A percentile compares a stretch with the other conserved stretches of the same genome.
These are phyloP conservation scores for Pisolithus albus DNA, from an alignment of 768 basidiomycete species.

Conservation along the genomic window DNA sequence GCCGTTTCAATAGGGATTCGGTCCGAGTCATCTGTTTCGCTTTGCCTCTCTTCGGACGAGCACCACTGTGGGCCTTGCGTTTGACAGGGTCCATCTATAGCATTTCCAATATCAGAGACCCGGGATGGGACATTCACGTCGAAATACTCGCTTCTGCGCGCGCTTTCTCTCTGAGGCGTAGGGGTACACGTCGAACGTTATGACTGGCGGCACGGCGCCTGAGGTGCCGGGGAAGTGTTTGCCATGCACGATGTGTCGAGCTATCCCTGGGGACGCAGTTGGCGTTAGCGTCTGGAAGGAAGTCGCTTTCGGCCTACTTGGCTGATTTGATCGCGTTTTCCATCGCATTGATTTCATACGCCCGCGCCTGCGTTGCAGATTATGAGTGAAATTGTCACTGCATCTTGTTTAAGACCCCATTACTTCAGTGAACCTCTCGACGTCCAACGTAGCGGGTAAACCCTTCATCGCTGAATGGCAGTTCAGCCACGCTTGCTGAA, in stretches of 20 bases:
- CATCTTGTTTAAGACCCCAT: conserved; percentile 2
- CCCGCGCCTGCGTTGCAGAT: conserved; percentile 52
- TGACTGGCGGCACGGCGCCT: conserved; percentile 92
- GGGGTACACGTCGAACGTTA: conserved; percentile 84
- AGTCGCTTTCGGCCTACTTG: conserved; percentile 38
- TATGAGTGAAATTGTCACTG: background rate
- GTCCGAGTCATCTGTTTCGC: conserved; percentile 50
- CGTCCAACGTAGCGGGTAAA: conserved; percentile 70
- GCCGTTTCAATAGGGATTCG: conserved; percentile 59
- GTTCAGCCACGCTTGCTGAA: background rate
- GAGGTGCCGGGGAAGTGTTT: conserved; percentile 86
- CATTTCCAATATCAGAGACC: conserved; percentile 24
- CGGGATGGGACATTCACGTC: background rate
- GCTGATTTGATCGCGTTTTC: conserved; percentile 78
- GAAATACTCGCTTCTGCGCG: conserved; percentile 58
- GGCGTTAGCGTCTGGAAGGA: background rate
- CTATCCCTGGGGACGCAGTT: conserved; percentile 39
- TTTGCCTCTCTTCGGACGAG: conserved; percentile 60
- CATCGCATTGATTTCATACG: conserved; percentile 89
- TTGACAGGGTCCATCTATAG: conserved; percentile 48
- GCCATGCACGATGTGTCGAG: conserved; percentile 82
- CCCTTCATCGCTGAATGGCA: conserved; percentile 42
- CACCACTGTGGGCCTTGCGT: conserved; percentile 29
- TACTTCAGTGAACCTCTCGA: conserved; percentile 86
- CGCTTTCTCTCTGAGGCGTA: conserved; percentile 77